Conservation (phyloP, 148 eudicot species). For the Persicaria tinctoria region DNA sequence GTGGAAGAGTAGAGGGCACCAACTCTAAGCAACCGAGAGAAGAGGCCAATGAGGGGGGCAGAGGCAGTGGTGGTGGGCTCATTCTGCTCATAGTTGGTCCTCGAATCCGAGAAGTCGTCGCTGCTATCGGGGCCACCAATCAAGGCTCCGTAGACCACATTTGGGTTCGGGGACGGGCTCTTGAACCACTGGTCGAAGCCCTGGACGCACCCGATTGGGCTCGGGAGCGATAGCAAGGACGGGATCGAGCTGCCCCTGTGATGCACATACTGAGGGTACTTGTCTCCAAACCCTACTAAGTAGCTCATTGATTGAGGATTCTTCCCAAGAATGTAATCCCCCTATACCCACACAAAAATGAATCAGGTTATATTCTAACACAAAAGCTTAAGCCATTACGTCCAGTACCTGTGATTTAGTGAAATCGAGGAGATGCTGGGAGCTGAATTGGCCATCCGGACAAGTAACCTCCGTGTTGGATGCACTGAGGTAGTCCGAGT, state of each 20-base stretch:
- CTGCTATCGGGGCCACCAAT: conserved; percentile 59
- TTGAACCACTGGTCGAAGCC: conserved; percentile 42
- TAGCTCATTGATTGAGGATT: conserved; percentile 60
- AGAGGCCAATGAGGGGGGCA: conserved; percentile 55
- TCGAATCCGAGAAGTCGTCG: conserved; percentile 48
- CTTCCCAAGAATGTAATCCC: conserved; percentile 60
- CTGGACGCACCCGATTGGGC: conserved; percentile 34
- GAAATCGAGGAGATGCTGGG: conserved; percentile 52
- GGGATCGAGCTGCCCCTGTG: conserved; percentile 66
- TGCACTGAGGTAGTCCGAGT: conserved; percentile 57
- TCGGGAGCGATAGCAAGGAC: conserved; percentile 25
- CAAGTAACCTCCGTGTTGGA: conserved; percentile 39
- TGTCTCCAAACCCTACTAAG: conserved; percentile 58
- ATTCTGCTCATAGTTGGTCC: conserved; percentile 47
- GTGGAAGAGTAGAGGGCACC: background rate
- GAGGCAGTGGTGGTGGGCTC: conserved; percentile 59
- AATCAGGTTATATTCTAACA: no score
- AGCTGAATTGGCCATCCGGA: conserved; percentile 49
- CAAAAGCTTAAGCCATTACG: no score
- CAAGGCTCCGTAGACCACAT: conserved; percentile 41
- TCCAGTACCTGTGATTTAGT: conserved; percentile 28
- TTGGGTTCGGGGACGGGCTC: conserved; percentile 38
- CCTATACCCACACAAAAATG: conserved; percentile 20
- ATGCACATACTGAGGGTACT: conserved; percentile 46
- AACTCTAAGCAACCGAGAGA: conserved; percentile 1